Base-by-base conservation (phyloP, 495 filamentous ascomycete genomes). In the Xylaria castorea region DNA sequence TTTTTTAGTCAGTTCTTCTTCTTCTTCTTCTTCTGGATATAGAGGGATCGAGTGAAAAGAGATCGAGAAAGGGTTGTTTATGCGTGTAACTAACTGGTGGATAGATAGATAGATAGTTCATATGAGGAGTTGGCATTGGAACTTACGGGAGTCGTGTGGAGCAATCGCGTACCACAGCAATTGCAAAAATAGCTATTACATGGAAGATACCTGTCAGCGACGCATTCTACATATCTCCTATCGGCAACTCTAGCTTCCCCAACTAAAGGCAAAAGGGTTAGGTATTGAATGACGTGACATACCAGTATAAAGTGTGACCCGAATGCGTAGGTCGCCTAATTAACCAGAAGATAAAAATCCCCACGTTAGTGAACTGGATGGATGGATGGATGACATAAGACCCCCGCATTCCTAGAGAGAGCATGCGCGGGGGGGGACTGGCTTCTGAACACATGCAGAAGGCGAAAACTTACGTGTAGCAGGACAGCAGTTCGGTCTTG, bases 111-210 rank as follows among this genome's bases (percentile, higher is more conserved):
- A 18, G 42, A 51, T n/a, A n/a, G 20, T 22, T 16, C 12, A 18
- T n/a, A n/a, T 32, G 27, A n/a, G 5, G 34, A 46, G 22, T 14
- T 4, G 60, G 38, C 0, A 51, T 25, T 8, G 42, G 11, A 11
- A 71, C 81, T 74, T 72, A 85, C 84, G 36, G 84, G 84, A 6
- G 86, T 86, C 0, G 79, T 81, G 78, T 91, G 90, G 14, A 91
- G 78, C 30, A 91, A 63, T 6, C 90, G 78, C 0, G 89, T 87
- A 0, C 90, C 90, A 77, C 90, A 91, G 20, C 77, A 80, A 60
- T 83, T 87, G 74, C 90, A 91, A 70, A 91, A 91, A 67, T 89
- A 86, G 71, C 88, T 84, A n/a, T n/a, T n/a, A 62, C 38, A 5
- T 7, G 44, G 32, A 51, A 12, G 30, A 62, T 8, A 1, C 6